Evolutionary conservation across 1,284 basidiomycete genomes (phyloP).

Genomic region (Ceratobasidium papillatum): DNA sequence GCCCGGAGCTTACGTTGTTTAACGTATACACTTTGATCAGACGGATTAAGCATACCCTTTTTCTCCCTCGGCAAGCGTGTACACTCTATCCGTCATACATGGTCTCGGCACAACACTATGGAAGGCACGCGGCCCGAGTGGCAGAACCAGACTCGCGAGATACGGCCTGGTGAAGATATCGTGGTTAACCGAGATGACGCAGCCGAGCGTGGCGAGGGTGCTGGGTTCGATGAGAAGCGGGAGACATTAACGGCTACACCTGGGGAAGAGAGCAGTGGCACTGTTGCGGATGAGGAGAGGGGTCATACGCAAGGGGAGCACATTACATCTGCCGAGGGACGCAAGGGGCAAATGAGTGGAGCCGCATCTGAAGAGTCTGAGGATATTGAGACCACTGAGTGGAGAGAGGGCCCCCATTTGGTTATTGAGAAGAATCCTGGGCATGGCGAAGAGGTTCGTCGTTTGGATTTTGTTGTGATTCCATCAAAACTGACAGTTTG

Average conservation of each 20-base stretch:
- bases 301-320: slow-evolving; percentile 48
- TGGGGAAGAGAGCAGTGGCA: slow-evolving; percentile 41
- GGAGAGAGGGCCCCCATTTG: slow-evolving; percentile 73
- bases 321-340: slow-evolving; percentile 52
- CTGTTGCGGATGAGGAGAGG: slow-evolving; percentile 44
- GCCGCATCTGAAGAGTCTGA: slow-evolving; percentile 40
- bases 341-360: slow-evolving; percentile 49
- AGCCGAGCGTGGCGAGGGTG: slow-evolving; percentile 55
- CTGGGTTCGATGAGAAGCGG: slow-evolving; percentile 44
- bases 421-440: slow-evolving; percentile 68
- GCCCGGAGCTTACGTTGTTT: background rate
- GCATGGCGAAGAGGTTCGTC: slow-evolving; percentile 70
- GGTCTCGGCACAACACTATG: slow-evolving; percentile 73
- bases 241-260: slow-evolving; percentile 26
- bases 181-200: slow-evolving; percentile 79
- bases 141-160: slow-evolving; percentile 78
- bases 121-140: slow-evolving; percentile 66
- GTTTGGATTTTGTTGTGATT: slow-evolving; percentile 36
- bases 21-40: slow-evolving; percentile 52
- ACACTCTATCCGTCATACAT: slow-evolving; percentile 87
- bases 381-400: slow-evolving; percentile 56
- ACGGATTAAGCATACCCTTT: slow-evolving; percentile 92
- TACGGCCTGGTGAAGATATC: slow-evolving; percentile 72
- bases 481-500: slow-evolving; percentile 24
- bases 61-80: slow-evolving; percentile 91